Conservation (phyloP, 1,139 yeast genomes). For the Blastobotrys ciferrii region DNA sequence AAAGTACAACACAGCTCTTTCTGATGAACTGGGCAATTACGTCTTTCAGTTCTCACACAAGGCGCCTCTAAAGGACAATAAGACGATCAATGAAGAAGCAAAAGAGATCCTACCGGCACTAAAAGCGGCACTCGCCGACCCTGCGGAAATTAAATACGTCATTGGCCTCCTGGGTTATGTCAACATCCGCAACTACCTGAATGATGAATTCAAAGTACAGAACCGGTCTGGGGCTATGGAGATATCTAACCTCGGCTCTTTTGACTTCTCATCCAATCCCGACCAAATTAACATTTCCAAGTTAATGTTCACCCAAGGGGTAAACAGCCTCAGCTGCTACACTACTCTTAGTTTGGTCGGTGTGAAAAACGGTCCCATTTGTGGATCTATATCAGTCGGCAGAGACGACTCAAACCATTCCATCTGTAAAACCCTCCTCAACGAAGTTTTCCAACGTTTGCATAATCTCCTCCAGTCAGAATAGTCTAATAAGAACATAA, state of each 20-base stretch:
- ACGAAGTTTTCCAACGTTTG: not conserved
- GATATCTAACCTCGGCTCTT: conserved; percentile 27
- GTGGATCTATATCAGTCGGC: conserved; percentile 14
- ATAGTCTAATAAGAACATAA: too few relatives aligned
- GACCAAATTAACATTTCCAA: conserved; percentile 8
- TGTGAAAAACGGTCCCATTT: conserved; percentile 11
- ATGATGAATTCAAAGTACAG: conserved; percentile 4
- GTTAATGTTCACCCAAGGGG: conserved; percentile 19
- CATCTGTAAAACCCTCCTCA: not conserved
- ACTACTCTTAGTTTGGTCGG: conserved; percentile 15
- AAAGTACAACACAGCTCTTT: conserved; percentile 15
- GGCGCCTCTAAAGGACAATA: conserved; percentile 5
- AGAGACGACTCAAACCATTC: conserved; percentile 5
- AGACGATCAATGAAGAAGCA: conserved; percentile 15
- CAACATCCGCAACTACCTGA: conserved; percentile 16
- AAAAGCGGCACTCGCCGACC: too few relatives aligned
- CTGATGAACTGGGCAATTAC: conserved; percentile 20
- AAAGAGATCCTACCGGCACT: conserved; percentile 13
- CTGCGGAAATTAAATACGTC: conserved; percentile 15
- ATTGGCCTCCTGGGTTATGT: conserved; percentile 20
- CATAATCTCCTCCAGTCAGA: not conserved
- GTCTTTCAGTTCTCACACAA: conserved; percentile 18
- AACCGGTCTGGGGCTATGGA: conserved; percentile 21
- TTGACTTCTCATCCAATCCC: conserved; percentile 10
- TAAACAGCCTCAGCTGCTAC: conserved; percentile 14